phyloP scores from a whole-genome alignment of 306 rosid genomes.

The Phaseolus lunatus region DNA sequence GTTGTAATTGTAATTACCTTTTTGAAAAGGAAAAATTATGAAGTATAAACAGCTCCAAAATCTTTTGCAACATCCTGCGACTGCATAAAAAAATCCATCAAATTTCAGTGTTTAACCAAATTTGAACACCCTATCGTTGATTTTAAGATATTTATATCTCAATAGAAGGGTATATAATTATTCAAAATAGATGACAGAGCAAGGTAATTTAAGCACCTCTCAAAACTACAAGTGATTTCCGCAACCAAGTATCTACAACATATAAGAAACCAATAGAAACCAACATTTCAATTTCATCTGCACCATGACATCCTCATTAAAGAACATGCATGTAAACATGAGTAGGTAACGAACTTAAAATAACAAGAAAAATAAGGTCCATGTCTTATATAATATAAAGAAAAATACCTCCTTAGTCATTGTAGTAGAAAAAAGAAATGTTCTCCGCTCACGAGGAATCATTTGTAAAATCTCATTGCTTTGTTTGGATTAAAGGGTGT shows the following conservation, averaged over 20 bases:
- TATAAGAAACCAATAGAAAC: constrained; percentile 4
- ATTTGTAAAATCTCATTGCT: constrained; percentile 75
- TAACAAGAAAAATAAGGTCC: constrained; percentile 3
- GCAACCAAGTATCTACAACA: constrained; percentile 31
- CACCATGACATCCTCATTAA: constrained; percentile 16
- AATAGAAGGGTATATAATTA: not conserved
- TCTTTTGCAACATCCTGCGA: constrained; percentile 83
- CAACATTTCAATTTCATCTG: not conserved
- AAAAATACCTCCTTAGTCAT: constrained; percentile 91
- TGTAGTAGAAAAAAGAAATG: constrained; percentile 94
- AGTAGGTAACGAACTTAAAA: not conserved
- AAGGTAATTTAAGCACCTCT: constrained; percentile 3
- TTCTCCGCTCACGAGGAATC: constrained; percentile 82
- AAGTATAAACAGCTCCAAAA: constrained; percentile 93
- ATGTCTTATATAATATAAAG: constrained; percentile 8
- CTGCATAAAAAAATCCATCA: constrained; percentile 63
- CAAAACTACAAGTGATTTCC: not conserved
- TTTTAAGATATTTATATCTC: not conserved
- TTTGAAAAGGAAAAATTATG: constrained; percentile 84
- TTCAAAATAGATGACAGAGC: not conserved
- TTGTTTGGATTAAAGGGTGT: too few relatives aligned
- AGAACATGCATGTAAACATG: not conserved
- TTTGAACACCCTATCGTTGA: not conserved
- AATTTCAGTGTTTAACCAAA: constrained; percentile 35
- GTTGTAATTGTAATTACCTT: constrained; percentile 59